A percentile compares a stretch with the other conserved stretches of the same genome.
Conservation (phyloP, 306 rosid species). For the Hippophae rhamnoides region DNA sequence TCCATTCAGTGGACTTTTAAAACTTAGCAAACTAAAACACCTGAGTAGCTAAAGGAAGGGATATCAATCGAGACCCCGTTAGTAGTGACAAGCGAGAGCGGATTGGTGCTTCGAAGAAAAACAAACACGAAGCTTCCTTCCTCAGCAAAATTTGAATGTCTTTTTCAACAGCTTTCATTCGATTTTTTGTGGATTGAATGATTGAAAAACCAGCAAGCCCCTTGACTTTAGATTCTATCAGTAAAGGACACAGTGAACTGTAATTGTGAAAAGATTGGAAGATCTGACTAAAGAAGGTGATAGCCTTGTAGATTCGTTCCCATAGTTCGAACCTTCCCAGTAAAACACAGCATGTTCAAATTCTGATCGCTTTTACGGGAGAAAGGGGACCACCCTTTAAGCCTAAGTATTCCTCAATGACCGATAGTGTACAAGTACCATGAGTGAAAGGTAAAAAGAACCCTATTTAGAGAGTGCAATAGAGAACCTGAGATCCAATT, state of each 20-base stretch:
- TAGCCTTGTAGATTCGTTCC: not conserved
- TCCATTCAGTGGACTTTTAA: too few species aligned
- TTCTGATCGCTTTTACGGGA: not conserved
- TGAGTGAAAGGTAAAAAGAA: slow-evolving; percentile 13
- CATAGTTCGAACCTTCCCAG: not conserved
- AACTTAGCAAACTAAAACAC: too few species aligned
- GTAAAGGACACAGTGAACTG: not conserved
- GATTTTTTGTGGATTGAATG: too few species aligned
- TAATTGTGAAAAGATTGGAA: not conserved
- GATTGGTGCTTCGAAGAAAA: too few species aligned
- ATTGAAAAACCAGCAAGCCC: not conserved
- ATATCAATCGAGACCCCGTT: too few species aligned
- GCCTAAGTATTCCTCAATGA: slow-evolving; percentile 14
- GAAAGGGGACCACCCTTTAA: slow-evolving; percentile 11
- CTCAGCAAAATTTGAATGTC: too few species aligned
- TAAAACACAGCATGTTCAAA: not conserved
- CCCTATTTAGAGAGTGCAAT: slow-evolving; percentile 10
- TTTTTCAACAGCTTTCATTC: too few species aligned
- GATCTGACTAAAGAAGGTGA: not conserved
- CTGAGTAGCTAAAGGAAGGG: too few species aligned
- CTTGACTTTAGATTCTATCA: not conserved
- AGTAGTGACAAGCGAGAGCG: too few species aligned
- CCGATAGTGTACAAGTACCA: slow-evolving; percentile 7
- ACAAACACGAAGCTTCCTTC: too few species aligned
- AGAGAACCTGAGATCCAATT: too few species aligned